Percentiles rank a stretch among this genome's conserved stretches.
phyloP scores from a whole-genome alignment of 805 yeast species.

The Hanseniaspora thailandica region DNA sequence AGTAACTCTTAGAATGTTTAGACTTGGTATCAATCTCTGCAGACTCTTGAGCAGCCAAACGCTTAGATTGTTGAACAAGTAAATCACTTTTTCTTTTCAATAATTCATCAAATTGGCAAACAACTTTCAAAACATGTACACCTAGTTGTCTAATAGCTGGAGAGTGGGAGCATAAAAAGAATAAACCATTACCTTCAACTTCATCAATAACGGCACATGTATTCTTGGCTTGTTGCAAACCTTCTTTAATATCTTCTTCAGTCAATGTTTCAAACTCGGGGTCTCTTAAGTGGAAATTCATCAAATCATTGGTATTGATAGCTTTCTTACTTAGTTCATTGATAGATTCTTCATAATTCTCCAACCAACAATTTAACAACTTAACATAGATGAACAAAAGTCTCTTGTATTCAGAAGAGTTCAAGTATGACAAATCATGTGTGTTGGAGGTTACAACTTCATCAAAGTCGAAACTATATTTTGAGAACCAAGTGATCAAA shows the following conservation, averaged over 20 bases:
- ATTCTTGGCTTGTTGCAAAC: constrained; percentile 63
- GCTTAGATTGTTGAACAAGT: not conserved
- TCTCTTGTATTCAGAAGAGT: constrained; percentile 49
- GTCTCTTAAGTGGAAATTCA: constrained; percentile 12
- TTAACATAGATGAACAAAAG: constrained; percentile 65
- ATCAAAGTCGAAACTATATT: constrained; percentile 66
- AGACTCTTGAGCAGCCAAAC: not conserved
- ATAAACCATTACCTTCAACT: constrained; percentile 89
- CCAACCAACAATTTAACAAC: constrained; percentile 70
- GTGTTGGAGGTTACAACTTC: constrained; percentile 45
- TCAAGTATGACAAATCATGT: constrained; percentile 47
- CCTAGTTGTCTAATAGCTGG: constrained; percentile 63
- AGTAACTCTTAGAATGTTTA: constrained; percentile 38
- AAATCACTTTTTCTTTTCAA: constrained; percentile 41
- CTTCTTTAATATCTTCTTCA: constrained; percentile 31
- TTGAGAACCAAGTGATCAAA: constrained; percentile 62
- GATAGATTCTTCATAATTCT: constrained; percentile 39
- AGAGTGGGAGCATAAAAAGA: constrained; percentile 83
- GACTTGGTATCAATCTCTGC: not conserved
- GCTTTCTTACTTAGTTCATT: constrained; percentile 25
- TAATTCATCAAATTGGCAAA: constrained; percentile 80
- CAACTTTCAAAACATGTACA: constrained; percentile 57
- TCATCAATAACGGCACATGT: constrained; percentile 82
- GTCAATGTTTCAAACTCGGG: constrained; percentile 14
- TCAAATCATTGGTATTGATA: not conserved